phyloP scores from a whole-genome alignment of 306 rosid species.

The Quercus berberidifolia region DNA sequence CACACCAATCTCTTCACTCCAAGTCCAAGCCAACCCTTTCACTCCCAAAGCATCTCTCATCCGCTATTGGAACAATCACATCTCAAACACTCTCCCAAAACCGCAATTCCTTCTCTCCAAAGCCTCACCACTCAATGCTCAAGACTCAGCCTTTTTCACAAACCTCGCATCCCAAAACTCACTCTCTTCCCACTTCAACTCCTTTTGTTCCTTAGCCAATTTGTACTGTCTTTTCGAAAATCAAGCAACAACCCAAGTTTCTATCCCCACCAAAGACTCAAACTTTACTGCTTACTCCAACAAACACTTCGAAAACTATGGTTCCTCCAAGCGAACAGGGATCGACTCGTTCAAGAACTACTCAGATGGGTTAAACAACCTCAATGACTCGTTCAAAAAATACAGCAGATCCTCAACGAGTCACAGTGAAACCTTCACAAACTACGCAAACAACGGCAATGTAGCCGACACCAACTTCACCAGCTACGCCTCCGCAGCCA shows the following conservation, averaged over 20 bases:
- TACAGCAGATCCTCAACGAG: constrained; percentile 49
- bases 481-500: constrained; percentile 45
- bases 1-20: neutral
- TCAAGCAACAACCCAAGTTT: neutral
- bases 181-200: constrained; percentile 28
- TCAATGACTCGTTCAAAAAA: constrained; percentile 54
- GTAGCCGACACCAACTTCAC: constrained; percentile 61
- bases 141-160: constrained; percentile 42
- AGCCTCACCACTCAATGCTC: constrained; percentile 66
- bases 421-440: constrained; percentile 49
- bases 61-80: constrained; percentile 70
- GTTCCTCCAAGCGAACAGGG: constrained; percentile 36
- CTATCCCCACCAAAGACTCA: constrained; percentile 16
- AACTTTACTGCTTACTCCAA: constrained; percentile 54
- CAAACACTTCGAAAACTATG: constrained; percentile 64
- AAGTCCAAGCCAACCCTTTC: constrained; percentile 50
- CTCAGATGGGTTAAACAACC: constrained; percentile 60
- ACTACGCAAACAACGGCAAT: constrained; percentile 68
- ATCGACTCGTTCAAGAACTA: constrained; percentile 83
- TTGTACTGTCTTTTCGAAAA: constrained; percentile 45
- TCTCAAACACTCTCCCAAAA: constrained; percentile 39
- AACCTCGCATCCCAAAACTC: constrained; percentile 31
- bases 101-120: constrained; percentile 63
- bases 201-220: constrained; percentile 61
- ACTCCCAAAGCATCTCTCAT: constrained; percentile 63